Percentiles rank a stretch among this genome's conserved stretches.
These are phyloP conservation scores for Noccaea bulbosa DNA, from an alignment of 345 rosid genomes.

Conservation along the genomic window DNA sequence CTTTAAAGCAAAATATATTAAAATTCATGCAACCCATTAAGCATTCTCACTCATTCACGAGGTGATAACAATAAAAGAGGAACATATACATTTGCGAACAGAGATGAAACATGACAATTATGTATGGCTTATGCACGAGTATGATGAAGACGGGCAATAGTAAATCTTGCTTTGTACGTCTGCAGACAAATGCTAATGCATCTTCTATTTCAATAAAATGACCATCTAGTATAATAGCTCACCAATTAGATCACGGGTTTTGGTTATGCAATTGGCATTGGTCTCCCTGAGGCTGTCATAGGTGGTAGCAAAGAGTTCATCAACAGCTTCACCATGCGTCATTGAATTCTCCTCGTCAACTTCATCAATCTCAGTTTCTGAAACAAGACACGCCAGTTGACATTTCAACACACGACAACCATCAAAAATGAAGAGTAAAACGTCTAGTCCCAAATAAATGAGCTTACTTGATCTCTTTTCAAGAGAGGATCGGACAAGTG, in stretches of 20 bases:
- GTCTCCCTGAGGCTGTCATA: conserved; percentile 72
- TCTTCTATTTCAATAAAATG: background rate
- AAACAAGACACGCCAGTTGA: conserved; percentile 37
- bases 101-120: conserved; percentile 8
- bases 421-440: conserved; percentile 38
- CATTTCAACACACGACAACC: conserved; percentile 8
- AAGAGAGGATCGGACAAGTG: conserved; percentile 51
- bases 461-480: conserved; percentile 42
- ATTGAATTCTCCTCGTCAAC: conserved; percentile 53
- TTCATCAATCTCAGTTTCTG: conserved; percentile 49
- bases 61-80: background rate
- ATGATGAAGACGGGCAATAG: background rate
- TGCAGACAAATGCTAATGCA: background rate
- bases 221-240: conserved; percentile 41
- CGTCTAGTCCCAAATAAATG: conserved; percentile 38
- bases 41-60: conserved; percentile 9
- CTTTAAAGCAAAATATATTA: background rate
- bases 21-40: conserved; percentile 7
- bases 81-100: background rate
- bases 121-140: background rate
- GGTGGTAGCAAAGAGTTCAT: conserved; percentile 83
- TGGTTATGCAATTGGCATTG: conserved; percentile 56
- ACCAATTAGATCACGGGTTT: conserved; percentile 75
- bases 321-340: conserved; percentile 67
- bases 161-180: background rate